Evolutionary conservation across 148 eudicot species (phyloP).

Genomic region (Oxyria digyna): DNA sequence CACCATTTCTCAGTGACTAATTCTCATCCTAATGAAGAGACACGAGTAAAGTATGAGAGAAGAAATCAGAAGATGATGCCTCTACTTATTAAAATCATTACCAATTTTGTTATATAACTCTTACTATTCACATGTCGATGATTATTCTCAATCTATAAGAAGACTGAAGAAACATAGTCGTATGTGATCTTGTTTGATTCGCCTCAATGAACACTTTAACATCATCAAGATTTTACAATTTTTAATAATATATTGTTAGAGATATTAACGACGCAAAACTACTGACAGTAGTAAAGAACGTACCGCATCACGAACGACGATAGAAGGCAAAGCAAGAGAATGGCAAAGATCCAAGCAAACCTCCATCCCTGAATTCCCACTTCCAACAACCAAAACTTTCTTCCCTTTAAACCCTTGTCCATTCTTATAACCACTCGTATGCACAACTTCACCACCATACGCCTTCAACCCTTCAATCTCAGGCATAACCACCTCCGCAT

Average conservation of each 20-base stretch:
- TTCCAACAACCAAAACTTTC: slow-evolving; percentile 66
- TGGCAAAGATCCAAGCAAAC: slow-evolving; percentile 77
- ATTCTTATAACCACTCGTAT: slow-evolving; percentile 55
- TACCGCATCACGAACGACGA: slow-evolving; percentile 75
- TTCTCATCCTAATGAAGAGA: background rate
- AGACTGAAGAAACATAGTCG: too few relatives aligned
- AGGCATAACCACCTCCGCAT: slow-evolving; percentile 67
- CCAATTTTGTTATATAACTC: too few relatives aligned
- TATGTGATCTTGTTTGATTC: too few relatives aligned
- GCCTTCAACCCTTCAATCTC: slow-evolving; percentile 44
- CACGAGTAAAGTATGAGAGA: background rate
- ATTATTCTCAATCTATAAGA: too few relatives aligned
- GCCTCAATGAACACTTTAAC: too few relatives aligned
- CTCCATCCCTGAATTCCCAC: slow-evolving; percentile 95
- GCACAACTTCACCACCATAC: slow-evolving; percentile 38
- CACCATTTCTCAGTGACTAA: background rate
- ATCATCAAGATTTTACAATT: too few relatives aligned
- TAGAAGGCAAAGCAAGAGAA: slow-evolving; percentile 51
- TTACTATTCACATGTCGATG: too few relatives aligned
- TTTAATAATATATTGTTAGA: too few relatives aligned
- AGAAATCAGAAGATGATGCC: too few relatives aligned
- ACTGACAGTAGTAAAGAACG: too few relatives aligned
- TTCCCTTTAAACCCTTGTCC: slow-evolving; percentile 48
- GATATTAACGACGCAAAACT: too few relatives aligned
- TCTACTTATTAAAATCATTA: too few relatives aligned